Percentiles rank a stretch among this genome's conserved stretches.
These are phyloP conservation scores for Mycena galopus DNA, from an alignment of 768 basidiomycete genomes.

Conservation along the genomic window DNA sequence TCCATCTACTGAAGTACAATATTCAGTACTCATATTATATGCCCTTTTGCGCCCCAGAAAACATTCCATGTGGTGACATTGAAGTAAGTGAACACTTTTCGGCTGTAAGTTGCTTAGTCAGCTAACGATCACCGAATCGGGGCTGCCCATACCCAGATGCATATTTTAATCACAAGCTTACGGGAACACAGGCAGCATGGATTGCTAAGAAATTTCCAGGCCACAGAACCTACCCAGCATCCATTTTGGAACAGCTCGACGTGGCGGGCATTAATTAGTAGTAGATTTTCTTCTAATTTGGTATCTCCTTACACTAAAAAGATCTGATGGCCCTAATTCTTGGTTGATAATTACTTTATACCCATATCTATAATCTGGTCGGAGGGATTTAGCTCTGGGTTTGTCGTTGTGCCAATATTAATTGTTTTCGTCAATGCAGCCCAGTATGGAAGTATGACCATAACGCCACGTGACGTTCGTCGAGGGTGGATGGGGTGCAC, in stretches of 20 bases:
- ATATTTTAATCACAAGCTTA: neutral
- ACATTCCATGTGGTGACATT: too few relatives aligned
- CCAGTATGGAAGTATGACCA: neutral
- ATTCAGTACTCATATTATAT: too few relatives aligned
- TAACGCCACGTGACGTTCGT: constrained; percentile 9
- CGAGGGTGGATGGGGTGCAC: constrained; percentile 12
- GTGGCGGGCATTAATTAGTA: neutral
- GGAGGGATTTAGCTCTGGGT: neutral
- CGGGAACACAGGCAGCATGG: constrained; percentile 34
- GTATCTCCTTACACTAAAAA: neutral
- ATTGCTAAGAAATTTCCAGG: constrained; percentile 40
- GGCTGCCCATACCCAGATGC: too few relatives aligned
- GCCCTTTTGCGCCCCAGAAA: too few relatives aligned
- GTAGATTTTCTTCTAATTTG: neutral
- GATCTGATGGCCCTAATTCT: neutral
- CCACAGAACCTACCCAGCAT: constrained; percentile 31
- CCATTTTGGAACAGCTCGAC: constrained; percentile 17
- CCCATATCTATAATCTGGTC: constrained; percentile 12
- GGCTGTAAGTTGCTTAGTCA: too few relatives aligned
- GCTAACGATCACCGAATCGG: too few relatives aligned
- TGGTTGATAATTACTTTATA: neutral
- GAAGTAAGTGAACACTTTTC: too few relatives aligned
- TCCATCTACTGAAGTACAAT: too few relatives aligned
- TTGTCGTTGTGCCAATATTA: neutral
- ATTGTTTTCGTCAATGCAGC: neutral